phyloP scores from a whole-genome alignment of 768 basidiomycete genomes.

The Collybia sordida region DNA sequence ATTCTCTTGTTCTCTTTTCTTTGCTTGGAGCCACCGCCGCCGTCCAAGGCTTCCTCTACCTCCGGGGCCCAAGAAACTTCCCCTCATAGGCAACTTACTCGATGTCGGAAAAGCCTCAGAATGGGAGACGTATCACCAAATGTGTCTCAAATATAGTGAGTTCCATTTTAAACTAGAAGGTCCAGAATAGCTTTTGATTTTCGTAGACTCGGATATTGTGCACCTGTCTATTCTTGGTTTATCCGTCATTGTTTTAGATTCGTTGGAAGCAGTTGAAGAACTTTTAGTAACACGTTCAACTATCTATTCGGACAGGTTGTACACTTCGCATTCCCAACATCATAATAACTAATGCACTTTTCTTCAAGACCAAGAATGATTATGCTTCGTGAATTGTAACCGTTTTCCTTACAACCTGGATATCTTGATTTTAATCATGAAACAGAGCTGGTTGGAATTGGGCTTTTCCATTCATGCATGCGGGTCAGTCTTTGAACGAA shows the following conservation, averaged over 20 bases:
- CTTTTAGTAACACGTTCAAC: conserved; percentile 21
- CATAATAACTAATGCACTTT: no score
- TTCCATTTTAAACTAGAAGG: background rate
- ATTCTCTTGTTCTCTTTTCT: no score
- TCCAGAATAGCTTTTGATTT: background rate
- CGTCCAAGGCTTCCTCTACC: conserved; percentile 6
- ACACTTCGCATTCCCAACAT: no score
- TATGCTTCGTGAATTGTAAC: no score
- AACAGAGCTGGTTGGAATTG: no score
- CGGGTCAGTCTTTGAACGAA: no score
- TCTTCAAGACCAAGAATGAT: no score
- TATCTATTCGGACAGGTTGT: conserved; percentile 20
- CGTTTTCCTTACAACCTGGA: no score
- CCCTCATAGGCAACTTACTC: conserved; percentile 13
- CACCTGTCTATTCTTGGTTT: conserved; percentile 18
- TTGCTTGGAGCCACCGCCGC: no score
- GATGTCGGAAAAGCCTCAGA: conserved; percentile 3
- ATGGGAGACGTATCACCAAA: conserved; percentile 15
- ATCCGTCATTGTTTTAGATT: conserved; percentile 20
- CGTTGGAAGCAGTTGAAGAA: conserved; percentile 18
- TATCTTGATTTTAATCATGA: no score
- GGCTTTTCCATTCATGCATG: no score
- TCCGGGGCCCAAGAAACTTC: conserved; percentile 9
- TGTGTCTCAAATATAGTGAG: conserved; percentile 11
- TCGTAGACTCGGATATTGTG: conserved; percentile 22